phyloP scores from a whole-genome alignment of 106 monocot species.

The Dioscorea dumetorum region DNA sequence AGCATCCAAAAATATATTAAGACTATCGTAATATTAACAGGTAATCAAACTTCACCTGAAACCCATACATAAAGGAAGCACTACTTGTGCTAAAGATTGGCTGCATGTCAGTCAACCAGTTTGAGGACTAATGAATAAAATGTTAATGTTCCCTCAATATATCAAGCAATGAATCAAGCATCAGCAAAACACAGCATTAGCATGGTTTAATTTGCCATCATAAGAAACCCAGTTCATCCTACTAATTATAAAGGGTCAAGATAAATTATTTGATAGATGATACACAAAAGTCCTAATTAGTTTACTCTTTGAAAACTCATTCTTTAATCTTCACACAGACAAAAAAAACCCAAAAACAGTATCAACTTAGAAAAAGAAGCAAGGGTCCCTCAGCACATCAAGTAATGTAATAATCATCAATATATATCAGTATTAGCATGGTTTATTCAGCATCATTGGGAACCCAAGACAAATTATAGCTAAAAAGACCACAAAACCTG shows the following conservation, averaged over 20 bases:
- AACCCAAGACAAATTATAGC: neutral
- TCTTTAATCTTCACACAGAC: neutral
- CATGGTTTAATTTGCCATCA: constrained; percentile 20
- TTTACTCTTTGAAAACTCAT: neutral
- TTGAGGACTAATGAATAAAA: neutral
- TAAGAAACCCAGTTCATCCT: constrained; percentile 7
- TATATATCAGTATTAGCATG: constrained; percentile 30
- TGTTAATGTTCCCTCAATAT: constrained; percentile 7
- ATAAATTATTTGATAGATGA: neutral
- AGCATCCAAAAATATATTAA: neutral
- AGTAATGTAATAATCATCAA: neutral
- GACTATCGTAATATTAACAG: too few species aligned
- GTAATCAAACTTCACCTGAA: too few species aligned
- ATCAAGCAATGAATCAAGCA: neutral
- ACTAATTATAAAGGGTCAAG: neutral
- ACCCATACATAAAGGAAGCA: too few species aligned
- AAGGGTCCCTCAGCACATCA: neutral
- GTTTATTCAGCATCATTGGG: constrained; percentile 15
- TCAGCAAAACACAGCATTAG: constrained; percentile 22
- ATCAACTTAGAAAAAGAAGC: too few species aligned
- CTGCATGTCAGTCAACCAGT: neutral
- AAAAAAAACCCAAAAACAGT: too few species aligned
- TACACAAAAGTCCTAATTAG: neutral
- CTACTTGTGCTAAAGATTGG: too few species aligned
- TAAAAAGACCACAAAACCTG: neutral